Evolutionary conservation across 495 filamentous ascomycete genomes (phyloP).

Genomic region (Aspergillus funiculosus): DNA sequence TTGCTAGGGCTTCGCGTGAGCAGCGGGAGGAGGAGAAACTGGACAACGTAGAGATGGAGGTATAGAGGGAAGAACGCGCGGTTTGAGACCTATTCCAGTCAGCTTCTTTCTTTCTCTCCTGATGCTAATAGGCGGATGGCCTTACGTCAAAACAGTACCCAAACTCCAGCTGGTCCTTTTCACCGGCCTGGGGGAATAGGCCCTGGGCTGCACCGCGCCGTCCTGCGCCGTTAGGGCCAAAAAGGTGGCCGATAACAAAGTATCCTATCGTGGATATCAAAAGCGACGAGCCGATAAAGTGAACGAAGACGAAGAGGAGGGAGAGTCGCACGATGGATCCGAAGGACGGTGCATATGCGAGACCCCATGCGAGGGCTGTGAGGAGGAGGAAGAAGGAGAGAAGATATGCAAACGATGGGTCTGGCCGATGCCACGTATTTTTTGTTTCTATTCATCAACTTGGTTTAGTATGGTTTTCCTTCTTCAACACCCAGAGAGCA

Average conservation of each 20-base stretch:
- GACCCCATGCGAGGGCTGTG: conserved; percentile 66
- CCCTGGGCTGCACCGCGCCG: conserved; percentile 49
- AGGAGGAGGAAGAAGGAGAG: conserved; percentile 68
- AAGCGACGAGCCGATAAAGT: conserved; percentile 60
- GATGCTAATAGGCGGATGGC: background rate
- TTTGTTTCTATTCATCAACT: conserved; percentile 54
- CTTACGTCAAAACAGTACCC: conserved; percentile 74
- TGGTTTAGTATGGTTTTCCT: background rate
- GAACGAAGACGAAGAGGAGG: conserved; percentile 59
- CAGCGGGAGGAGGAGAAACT: conserved; percentile 65
- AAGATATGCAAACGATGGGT: conserved; percentile 73
- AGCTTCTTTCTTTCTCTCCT: background rate
- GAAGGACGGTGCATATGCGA: conserved; percentile 58
- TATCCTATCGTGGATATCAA: conserved; percentile 57
- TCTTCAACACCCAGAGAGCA: background rate
- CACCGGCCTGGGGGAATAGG: conserved; percentile 50
- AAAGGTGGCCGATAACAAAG: conserved; percentile 57
- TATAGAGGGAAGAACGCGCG: conserved; percentile 71
- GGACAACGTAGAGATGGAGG: conserved; percentile 65
- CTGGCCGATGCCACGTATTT: conserved; percentile 71
- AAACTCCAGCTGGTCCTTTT: conserved; percentile 61
- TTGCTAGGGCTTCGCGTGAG: conserved; percentile 39
- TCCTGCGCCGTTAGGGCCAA: conserved; percentile 50
- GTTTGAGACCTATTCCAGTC: conserved; percentile 52
- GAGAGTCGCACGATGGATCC: conserved; percentile 53